Conservation (phyloP, 306 rosid genomes). For the Psophocarpus tetragonolobus region DNA sequence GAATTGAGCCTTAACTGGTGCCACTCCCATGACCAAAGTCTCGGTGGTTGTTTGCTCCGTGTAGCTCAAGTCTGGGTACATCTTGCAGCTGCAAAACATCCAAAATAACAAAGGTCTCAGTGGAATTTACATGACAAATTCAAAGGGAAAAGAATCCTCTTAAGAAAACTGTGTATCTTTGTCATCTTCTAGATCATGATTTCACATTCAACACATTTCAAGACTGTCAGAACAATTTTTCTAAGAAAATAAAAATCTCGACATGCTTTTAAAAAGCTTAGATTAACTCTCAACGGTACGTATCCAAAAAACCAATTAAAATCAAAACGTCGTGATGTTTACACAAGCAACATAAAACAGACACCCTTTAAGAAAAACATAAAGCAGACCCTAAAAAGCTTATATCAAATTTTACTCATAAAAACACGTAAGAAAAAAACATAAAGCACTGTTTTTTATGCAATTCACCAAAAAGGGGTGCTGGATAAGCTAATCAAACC, state of each 20-base stretch:
- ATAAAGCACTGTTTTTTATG: background rate
- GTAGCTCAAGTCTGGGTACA: constrained; percentile 58
- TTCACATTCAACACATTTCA: background rate
- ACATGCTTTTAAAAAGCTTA: background rate
- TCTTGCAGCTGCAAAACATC: constrained; percentile 50
- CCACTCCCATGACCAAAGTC: constrained; percentile 59
- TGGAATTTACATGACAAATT: background rate
- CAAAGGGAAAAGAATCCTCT: background rate
- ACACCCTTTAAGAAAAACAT: no score
- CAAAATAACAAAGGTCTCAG: background rate
- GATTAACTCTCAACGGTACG: background rate
- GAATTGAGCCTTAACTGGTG: constrained; percentile 43
- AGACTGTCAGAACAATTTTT: background rate
- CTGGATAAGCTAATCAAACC: background rate
- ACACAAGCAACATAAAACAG: background rate
- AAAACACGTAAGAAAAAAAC: background rate
- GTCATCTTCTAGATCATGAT: background rate
- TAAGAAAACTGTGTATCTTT: no score
- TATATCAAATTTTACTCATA: background rate
- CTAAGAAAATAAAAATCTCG: background rate
- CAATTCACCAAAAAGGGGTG: background rate
- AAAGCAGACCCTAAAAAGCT: background rate
- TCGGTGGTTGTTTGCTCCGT: constrained; percentile 46
- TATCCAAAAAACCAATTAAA: background rate
- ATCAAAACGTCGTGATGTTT: background rate